These are phyloP conservation scores for Prunus mongolica DNA, from an alignment of 306 rosid genomes.

Conservation along the genomic window DNA sequence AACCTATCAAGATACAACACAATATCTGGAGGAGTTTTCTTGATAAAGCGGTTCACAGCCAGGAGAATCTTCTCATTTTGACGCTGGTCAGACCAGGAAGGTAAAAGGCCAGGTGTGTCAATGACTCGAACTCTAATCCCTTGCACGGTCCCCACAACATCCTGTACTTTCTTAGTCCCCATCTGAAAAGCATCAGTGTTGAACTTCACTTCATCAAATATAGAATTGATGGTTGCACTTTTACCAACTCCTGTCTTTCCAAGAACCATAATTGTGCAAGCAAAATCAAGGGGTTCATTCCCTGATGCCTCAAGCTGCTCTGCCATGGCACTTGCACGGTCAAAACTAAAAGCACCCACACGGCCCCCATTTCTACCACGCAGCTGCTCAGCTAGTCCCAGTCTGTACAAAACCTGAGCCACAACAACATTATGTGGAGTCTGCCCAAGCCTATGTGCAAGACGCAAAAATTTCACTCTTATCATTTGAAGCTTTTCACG, in stretches of 20 bases:
- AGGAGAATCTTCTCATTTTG: constrained; percentile 85
- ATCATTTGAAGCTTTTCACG: constrained; percentile 98
- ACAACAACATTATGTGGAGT: constrained; percentile 99
- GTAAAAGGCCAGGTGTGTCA: constrained; percentile 94
- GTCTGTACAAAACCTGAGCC: constrained; percentile 95
- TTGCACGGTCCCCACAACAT: constrained; percentile 91
- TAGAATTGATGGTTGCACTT: constrained; percentile 97
- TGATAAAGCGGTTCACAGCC: constrained; percentile 70
- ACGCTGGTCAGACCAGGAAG: constrained; percentile 86
- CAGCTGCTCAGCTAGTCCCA: constrained; percentile 93
- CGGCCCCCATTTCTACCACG: constrained; percentile 97
- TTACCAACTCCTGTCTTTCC: constrained; percentile 98
- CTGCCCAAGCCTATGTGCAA: constrained; percentile 94
- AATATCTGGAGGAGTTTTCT: constrained; percentile 94
- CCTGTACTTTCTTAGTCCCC: constrained; percentile 97
- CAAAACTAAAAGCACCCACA: constrained; percentile 96
- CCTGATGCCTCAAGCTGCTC: constrained; percentile 97
- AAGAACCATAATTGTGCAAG: constrained; percentile 95
- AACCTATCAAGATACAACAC: constrained; percentile 91
- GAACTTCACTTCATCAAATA: constrained; percentile 88
- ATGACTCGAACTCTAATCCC: constrained; percentile 93
- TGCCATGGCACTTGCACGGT: constrained; percentile 98
- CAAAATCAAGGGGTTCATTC: constrained; percentile 88
- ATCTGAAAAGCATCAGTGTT: constrained; percentile 79
- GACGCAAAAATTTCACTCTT: constrained; percentile 86